Base-by-base conservation (phyloP, 2,329 filamentous ascomycete genomes). In the Mycocentrospora acerina region DNA sequence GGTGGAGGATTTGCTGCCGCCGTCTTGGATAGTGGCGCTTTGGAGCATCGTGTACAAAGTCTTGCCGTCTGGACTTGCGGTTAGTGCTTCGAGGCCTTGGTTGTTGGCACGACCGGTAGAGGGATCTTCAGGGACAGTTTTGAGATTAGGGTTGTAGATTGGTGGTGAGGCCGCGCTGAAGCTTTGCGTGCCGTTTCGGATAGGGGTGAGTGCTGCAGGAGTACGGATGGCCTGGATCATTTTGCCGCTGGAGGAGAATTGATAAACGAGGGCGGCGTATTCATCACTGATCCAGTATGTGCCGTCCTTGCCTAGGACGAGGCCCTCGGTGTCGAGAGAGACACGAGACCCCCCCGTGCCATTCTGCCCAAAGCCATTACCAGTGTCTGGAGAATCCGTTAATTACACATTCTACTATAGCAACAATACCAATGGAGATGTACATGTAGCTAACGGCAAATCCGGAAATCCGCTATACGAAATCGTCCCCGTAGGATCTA, bases 51-150 rank as follows among this genome's bases (percentile, higher is more conserved):
- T 76, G 56, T 80, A 88, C 9, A 88, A 69, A 2, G 72, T 79
- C 44, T 79, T 80, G 8, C 83, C 82, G 48, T 85, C 79, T 0
- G 75, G 71, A 3, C 77, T 80, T n/a, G 78, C 65, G 0, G 81
- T 83, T 32, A 89, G 65, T 0, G 81, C 84, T 64, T 89, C 85
- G 32, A 88, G 79, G n/a, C 85, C 85, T 59, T 87, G 83, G 62
- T 89, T 89, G 62, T 89, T 88, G 37, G 76, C 71, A 14, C 85
- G 77, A 10, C 85, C 85, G 1, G 76, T 76, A 2, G 74, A 71
- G 1, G 82, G 80, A 47, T 84, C 72, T 11, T 68, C 71, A 0
- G 84, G 84, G 3, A 62, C 65, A 2, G 79, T 72, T 8, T 67
- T 58, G 12, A 72, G 57, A 11, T 72, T 60, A 0, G 71, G 70